These are phyloP conservation scores for Trypanosoma scelopori DNA, from an alignment of 208 protist genomes.

Conservation along the genomic window DNA sequence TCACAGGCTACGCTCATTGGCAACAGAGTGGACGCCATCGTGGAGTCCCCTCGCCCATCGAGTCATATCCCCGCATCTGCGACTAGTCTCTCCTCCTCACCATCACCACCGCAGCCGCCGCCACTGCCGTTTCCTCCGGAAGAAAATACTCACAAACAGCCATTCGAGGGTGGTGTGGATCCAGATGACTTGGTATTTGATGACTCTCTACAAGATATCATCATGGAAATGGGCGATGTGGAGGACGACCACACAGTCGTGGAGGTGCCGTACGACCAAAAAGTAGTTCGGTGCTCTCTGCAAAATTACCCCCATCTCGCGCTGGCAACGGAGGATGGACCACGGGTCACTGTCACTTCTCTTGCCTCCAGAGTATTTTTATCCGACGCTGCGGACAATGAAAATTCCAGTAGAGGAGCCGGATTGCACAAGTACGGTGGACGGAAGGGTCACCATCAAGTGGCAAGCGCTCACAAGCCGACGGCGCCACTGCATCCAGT, in stretches of 20 bases:
- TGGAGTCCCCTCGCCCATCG: neutral
- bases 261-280: neutral
- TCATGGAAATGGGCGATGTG: neutral
- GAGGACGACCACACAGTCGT: neutral
- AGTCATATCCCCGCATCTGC: neutral
- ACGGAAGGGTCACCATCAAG: neutral
- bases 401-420: neutral
- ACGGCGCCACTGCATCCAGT: neutral
- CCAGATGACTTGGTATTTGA: constrained; percentile 23
- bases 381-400: neutral
- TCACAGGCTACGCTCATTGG: neutral
- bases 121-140: neutral
- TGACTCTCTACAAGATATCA: constrained; percentile 4
- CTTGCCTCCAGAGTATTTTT: neutral
- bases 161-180: constrained; percentile 23
- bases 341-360: neutral
- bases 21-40: neutral
- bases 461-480: neutral
- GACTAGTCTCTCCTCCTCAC: neutral
- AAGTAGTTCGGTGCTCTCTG: constrained; percentile 3
- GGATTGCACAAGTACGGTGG: neutral
- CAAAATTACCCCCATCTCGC: constrained; percentile 12
- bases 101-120: neutral
- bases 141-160: neutral
- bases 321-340: neutral